Percentiles rank a stretch among this genome's conserved stretches.
Evolutionary conservation across 148 eudicot genomes (phyloP).

Genomic region (Rhododendron griersonianum): DNA sequence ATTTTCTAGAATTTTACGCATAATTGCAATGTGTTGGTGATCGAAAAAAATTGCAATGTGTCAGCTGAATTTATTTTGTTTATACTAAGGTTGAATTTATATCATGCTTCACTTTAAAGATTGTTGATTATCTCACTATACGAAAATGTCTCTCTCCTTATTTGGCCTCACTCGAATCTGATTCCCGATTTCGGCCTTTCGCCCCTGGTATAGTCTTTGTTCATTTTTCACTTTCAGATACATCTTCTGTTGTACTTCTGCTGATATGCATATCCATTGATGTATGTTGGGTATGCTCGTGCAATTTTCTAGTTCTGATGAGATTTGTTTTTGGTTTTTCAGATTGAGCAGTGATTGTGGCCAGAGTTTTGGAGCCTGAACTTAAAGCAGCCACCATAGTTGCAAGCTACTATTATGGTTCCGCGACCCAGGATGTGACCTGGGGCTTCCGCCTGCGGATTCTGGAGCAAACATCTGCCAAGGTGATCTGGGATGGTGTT

Average conservation of each 20-base stretch:
- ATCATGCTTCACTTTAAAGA: neutral
- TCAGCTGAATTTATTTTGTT: neutral
- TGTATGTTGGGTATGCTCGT: neutral
- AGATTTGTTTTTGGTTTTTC: neutral
- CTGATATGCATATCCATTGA: neutral
- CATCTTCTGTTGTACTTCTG: neutral
- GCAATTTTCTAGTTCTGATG: neutral
- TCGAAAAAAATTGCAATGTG: neutral
- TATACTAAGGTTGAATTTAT: neutral
- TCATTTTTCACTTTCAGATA: neutral
- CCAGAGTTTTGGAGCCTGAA: neutral
- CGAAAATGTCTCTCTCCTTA: neutral
- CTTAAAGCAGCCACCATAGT: neutral
- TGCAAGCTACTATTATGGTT: neutral
- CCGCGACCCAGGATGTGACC: neutral
- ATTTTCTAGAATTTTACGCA: neutral
- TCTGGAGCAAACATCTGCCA: slow-evolving; percentile 2
- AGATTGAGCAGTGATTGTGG: neutral
- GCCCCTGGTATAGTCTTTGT: neutral
- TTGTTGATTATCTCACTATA: neutral
- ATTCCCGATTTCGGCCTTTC: neutral
- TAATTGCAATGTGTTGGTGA: neutral
- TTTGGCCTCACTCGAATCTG: neutral
- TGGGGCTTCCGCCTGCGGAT: neutral
- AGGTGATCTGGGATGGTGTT: neutral